Evolutionary conservation across 345 rosid genomes (phyloP), one percentile per base, ranked within the genome.

Genomic region (Carallia pectinifolia): DNA sequence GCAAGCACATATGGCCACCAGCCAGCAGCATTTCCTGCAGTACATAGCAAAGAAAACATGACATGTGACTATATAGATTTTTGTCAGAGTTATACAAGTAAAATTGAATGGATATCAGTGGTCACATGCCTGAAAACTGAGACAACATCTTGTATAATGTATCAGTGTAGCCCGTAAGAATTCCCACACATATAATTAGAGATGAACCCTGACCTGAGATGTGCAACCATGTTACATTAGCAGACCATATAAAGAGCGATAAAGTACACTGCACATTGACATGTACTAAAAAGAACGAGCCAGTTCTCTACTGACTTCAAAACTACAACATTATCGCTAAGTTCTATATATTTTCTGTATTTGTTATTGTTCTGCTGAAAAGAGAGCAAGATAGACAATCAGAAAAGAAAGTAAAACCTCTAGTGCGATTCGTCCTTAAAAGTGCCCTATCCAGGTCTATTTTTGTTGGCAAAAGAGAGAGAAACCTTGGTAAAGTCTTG

Each of bases 201-300:
- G 97, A 88, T 29, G 98, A 88, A 31, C 98, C 97, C 79, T 88
- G 97, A 71, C 98, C 98, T 94, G 86, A 72, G 77, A 77, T 53
- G 82, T 63, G 69, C 72, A 69, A 44, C 50, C 0, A 44, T 2
- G 16, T 44, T 44, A 12, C 50, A 44, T 44, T 44, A 44, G 50
- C 34, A 56, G 31, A 56, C 16, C 29, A 56, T 5, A 27, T 19
- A 27, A 56, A 27, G 60, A 6, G 31, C 1, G 31, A 30, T 7
- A 56, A 4, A 56, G 29, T 9, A 13, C 34, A 56, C 15, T 16
- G 7, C 15, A 15, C 5, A 27, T 30, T 27, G 31, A 27, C 31
- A 10, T 2, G 4, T 3, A 4, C 60, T 19, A 56, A 27, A 33
- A 65, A 50, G 54, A 27, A 68, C 17, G 54, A 13, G 54, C 47